Evolutionary conservation across 257 asterid genomes (phyloP).

Genomic region (Cordia subcordata): DNA sequence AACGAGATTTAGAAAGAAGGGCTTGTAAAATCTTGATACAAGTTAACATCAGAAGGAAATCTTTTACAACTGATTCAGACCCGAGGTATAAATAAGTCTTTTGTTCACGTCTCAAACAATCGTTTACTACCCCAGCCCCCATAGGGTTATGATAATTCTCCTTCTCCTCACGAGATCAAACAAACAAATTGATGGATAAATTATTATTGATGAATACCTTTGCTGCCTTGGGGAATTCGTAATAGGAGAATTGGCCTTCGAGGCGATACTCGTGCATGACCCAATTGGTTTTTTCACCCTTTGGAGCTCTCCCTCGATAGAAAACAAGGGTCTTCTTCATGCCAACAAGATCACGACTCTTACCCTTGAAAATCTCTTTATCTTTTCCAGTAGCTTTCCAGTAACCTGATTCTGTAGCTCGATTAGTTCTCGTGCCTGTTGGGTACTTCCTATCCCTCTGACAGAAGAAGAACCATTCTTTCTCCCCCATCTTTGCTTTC

Average conservation of each 20-base stretch:
- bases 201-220: slow-evolving; percentile 36
- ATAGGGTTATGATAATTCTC: slow-evolving; percentile 1
- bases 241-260: slow-evolving; percentile 51
- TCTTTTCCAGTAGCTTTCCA: slow-evolving; percentile 97
- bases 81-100: no score
- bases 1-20: neutral
- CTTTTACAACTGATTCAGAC: no score
- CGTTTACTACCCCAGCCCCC: neutral
- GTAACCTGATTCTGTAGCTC: slow-evolving; percentile 74
- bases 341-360: slow-evolving; percentile 55
- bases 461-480: slow-evolving; percentile 73
- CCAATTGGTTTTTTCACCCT: slow-evolving; percentile 78
- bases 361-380: slow-evolving; percentile 54
- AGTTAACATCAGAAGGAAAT: no score
- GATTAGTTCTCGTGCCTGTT: slow-evolving; percentile 79
- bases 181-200: neutral
- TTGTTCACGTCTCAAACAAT: no score
- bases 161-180: neutral
- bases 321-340: slow-evolving; percentile 92
- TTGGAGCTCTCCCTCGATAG: slow-evolving; percentile 91
- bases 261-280: slow-evolving; percentile 83
- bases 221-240: slow-evolving; percentile 54
- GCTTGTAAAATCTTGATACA: neutral
- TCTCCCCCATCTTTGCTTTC: slow-evolving; percentile 74
- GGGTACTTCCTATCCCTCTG: slow-evolving; percentile 81